These are phyloP conservation scores for Blastobotrys persicus DNA, from an alignment of 1,139 yeast species.

Conservation along the genomic window DNA sequence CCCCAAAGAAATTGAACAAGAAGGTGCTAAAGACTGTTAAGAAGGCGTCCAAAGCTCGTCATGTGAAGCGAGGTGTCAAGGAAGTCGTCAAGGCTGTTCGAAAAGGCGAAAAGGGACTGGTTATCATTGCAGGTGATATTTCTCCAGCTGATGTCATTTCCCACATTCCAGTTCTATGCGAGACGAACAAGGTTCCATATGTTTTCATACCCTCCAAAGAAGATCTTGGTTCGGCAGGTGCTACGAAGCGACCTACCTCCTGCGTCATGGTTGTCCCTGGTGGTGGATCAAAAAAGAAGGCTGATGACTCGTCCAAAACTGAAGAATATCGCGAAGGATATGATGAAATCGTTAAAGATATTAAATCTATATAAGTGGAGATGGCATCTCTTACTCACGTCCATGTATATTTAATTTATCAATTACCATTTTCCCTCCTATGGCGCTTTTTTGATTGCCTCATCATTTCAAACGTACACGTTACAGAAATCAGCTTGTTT, in stretches of 20 bases:
- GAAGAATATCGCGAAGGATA: conserved; percentile 90
- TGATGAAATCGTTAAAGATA: conserved; percentile 94
- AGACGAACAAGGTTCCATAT: conserved; percentile 86
- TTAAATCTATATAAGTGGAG: conserved; percentile 32
- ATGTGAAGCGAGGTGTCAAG: conserved; percentile 97
- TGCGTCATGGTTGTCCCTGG: conserved; percentile 98
- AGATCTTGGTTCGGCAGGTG: conserved; percentile 98
- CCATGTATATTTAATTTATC: conserved; percentile 11
- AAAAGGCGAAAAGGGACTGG: conserved; percentile 97
- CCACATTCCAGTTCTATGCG: conserved; percentile 96
- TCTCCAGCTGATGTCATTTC: conserved; percentile 97
- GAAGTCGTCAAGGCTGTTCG: conserved; percentile 97
- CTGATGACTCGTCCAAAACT: conserved; percentile 62
- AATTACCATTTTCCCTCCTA: too few relatives aligned
- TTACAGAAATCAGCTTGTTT: too few relatives aligned
- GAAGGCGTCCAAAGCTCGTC: conserved; percentile 96
- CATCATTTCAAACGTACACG: too few relatives aligned
- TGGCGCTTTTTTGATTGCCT: too few relatives aligned
- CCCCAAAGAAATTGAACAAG: conserved; percentile 93
- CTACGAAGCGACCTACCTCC: conserved; percentile 98
- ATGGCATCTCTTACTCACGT: background rate
- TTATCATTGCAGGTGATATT: conserved; percentile 94
- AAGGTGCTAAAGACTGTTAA: conserved; percentile 93
- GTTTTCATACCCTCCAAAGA: conserved; percentile 95
- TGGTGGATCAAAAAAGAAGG: conserved; percentile 82